Percentiles rank a stretch among this genome's conserved stretches.
These are phyloP conservation scores for Leishmania major DNA, from an alignment of 208 protist species.

Conservation along the genomic window DNA sequence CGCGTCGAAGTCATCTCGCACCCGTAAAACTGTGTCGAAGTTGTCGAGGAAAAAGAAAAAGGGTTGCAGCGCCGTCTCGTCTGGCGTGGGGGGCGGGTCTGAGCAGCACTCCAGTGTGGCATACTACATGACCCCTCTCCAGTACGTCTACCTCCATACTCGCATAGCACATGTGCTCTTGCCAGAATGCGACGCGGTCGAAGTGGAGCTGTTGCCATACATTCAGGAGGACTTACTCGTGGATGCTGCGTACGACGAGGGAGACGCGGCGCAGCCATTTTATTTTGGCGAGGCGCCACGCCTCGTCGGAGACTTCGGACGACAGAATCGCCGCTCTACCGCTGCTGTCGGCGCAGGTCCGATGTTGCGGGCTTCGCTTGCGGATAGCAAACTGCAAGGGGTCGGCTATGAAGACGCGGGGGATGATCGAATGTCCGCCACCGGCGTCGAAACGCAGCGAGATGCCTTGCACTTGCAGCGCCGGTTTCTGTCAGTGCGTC, in stretches of 20 bases:
- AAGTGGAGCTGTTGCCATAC: slow-evolving; percentile 79
- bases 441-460: slow-evolving; percentile 2
- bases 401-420: slow-evolving; percentile 1
- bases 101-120: slow-evolving; percentile 30
- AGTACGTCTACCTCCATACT: slow-evolving; percentile 88
- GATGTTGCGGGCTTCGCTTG: background rate
- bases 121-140: slow-evolving; percentile 74
- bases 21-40: slow-evolving; percentile 10
- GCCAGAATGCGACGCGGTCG: slow-evolving; percentile 46
- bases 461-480: slow-evolving; percentile 15
- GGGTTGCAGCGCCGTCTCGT: slow-evolving; percentile 2
- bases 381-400: background rate
- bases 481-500: slow-evolving; percentile 23
- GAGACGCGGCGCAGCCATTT: slow-evolving; percentile 30
- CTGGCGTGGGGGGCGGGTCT: background rate
- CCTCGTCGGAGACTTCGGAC: slow-evolving; percentile 18
- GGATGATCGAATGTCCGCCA: slow-evolving; percentile 3
- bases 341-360: background rate
- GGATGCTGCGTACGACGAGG: slow-evolving; percentile 54
- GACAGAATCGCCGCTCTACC: slow-evolving; percentile 3
- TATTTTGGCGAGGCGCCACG: slow-evolving; percentile 57
- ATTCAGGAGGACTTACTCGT: slow-evolving; percentile 72
- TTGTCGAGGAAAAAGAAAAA: slow-evolving; percentile 21
- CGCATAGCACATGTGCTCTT: slow-evolving; percentile 79
- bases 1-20: background rate